Evolutionary conservation across 305 asterid species (phyloP), one percentile per base, ranked within the genome.

Genomic region (Rubia tinctorum): DNA sequence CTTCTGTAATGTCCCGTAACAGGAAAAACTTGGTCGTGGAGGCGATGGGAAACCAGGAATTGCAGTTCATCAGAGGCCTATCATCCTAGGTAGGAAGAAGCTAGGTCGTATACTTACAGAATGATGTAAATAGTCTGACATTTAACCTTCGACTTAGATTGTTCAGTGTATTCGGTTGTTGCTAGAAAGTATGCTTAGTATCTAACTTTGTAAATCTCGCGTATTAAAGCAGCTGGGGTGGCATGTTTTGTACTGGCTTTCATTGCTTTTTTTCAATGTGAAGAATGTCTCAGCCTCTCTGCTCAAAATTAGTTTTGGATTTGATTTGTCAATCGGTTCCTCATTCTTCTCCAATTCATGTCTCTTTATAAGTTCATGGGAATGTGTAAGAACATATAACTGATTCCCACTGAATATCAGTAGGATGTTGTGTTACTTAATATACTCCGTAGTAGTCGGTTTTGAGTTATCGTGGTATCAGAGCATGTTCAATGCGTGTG

Each of bases 1-100:
- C 30, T 59, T 59, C 15, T 59, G 13, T 20, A 20, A 13, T 62
- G 58, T 69, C 58, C 43, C 37, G 30, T 49, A 51, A 49, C 79
- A 76, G 75, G 75, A 62, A 63, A 63, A 25, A 66, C 30, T 17
- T 20, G 18, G 43, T 5, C n/a, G 59, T 39, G 62, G 66, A 75
- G 65, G 69, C 39, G 67, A 34, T 47, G 75, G 11, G 37, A 70
- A 23, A 44, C 23, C 71, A 0, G 71, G 47, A 63, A 63, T 11
- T 14, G 23, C 9, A 7, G 25, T 53, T 43, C 39, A 43, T 62
- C 65, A 25, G 75, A 69, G 71, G 66, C 60, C 40, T 18, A 34
- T 42, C 55, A 69, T 37, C 30, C 71, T 42, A 27, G 71, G 37
- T 76, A 76, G 47, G 30, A 55, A 20, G 69, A 69, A 20, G 51